Evolutionary conservation across 2,329 filamentous ascomycete species (phyloP), one percentile per base, ranked within the genome.

Genomic region (Gaeumannomyces tritici): DNA sequence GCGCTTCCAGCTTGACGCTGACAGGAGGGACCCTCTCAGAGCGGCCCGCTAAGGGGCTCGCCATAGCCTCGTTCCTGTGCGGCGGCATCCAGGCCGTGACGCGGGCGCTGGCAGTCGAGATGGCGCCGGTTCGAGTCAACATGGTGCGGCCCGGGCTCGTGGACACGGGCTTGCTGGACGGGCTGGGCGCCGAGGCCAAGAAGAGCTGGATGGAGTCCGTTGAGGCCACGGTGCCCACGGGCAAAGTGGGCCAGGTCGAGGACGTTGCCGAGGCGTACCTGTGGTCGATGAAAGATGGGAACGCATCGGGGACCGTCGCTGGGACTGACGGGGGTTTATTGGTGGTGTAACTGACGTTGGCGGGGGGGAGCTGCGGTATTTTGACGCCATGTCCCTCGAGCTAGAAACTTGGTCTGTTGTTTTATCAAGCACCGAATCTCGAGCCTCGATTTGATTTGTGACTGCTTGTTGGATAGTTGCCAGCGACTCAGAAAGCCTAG

Each of bases 71-170:
- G 81, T 79, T 61, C 79, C 77, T 0, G n/a, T n/a, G n/a, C n/a
- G 78, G 80, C 0, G 85, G 79, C 0, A 65, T 83, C 8, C 76
- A 84, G 60, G 78, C 80, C 3, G 76, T 88, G 69, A 76, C 77
- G 2, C 76, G 82, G 2, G 79, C 77, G 3, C 72, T 90, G 42
- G 87, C 87, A 2, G 67, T 89, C 35, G 86, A 89, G 67, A 68
- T 90, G 62, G 80, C 79, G 65, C 87, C 87, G 0, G 72, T 89
- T 11, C 74, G 88, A 2, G 85, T 89, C 29, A 90, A 90, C 69
- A 69, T 80, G 0, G 82, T 89, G 1, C 75, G 73, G 61, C 84
- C 85, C 0, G 87, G 86, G 0, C 74, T 76, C 0, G 75, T 83
- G 0, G 70, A 77, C 54, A 85, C 83, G 7, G 76, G 77, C 55